Conservation (phyloP, 1,284 basidiomycete species). For the Marasmius sp. region DNA sequence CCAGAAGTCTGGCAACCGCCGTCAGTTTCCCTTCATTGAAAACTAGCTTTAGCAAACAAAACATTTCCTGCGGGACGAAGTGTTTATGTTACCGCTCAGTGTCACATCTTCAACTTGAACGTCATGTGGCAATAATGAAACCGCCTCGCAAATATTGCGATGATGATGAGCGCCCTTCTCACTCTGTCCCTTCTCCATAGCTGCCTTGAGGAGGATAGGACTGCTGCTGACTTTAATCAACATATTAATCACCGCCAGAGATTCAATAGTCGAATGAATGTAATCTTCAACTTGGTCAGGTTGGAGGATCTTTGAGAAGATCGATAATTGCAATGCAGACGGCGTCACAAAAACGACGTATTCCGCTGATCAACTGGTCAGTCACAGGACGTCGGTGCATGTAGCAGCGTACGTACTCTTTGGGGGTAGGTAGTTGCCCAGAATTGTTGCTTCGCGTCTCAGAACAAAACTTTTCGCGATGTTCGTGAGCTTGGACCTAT, state of each 20-base stretch:
- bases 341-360: constrained; percentile 92
- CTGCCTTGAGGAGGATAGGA: constrained; percentile 80
- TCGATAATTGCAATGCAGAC: constrained; percentile 75
- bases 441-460: constrained; percentile 80
- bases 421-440: constrained; percentile 86
- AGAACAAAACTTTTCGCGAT: constrained; percentile 88
- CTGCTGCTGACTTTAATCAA: constrained; percentile 94
- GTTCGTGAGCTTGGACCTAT: constrained; percentile 57
- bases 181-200: constrained; percentile 59
- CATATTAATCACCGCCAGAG: constrained; percentile 78
- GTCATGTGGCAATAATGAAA: constrained; percentile 65
- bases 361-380: constrained; percentile 61
- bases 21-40: constrained; percentile 72
- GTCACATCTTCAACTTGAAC: constrained; percentile 68
- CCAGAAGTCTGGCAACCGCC: constrained; percentile 75
- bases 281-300: constrained; percentile 67
- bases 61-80: neutral
- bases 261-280: constrained; percentile 72
- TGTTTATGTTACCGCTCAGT: constrained; percentile 61
- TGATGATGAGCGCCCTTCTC: constrained; percentile 42
- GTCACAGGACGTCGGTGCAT: neutral
- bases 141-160: constrained; percentile 60
- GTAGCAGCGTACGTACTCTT: constrained; percentile 61
- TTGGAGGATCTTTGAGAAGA: constrained; percentile 77
- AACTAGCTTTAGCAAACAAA: neutral